A percentile compares a stretch with the other conserved stretches of the same genome.
phyloP scores from a whole-genome alignment of 1,284 basidiomycete genomes.

The Athelia sp. region DNA sequence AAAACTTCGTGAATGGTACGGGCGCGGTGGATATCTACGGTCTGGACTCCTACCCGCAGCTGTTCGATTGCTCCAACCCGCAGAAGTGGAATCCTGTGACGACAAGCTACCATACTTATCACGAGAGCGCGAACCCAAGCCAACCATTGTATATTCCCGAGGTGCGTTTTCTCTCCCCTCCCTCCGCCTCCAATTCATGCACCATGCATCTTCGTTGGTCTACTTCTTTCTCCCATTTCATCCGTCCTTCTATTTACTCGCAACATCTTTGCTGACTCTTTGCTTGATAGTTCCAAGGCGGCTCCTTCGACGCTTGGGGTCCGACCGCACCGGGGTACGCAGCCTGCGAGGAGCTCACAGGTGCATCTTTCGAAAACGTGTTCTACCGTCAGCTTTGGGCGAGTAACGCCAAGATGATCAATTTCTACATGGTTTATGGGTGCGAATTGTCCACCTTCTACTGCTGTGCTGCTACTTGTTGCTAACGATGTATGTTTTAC shows the following conservation, averaged over 20 bases:
- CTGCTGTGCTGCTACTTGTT: constrained; percentile 3
- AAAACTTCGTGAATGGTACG: constrained; percentile 68
- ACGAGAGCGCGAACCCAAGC: constrained; percentile 11
- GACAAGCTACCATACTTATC: constrained; percentile 21
- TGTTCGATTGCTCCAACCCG: constrained; percentile 28
- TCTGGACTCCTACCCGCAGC: constrained; percentile 25
- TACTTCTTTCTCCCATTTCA: too few species aligned
- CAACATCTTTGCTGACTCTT: too few species aligned
- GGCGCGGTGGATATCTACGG: constrained; percentile 52
- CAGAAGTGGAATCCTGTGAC: constrained; percentile 22
- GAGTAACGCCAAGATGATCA: constrained; percentile 70
- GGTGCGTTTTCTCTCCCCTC: constrained; percentile 12
- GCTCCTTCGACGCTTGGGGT: constrained; percentile 73
- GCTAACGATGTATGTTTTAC: constrained; percentile 32
- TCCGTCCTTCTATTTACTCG: too few species aligned
- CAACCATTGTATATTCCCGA: constrained; percentile 26
- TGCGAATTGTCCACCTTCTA: constrained; percentile 20
- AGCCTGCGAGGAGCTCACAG: constrained; percentile 51
- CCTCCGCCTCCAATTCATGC: too few species aligned
- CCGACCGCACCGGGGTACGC: constrained; percentile 53
- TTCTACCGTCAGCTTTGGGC: constrained; percentile 75
- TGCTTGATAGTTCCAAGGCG: constrained; percentile 65
- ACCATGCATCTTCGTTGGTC: too few species aligned
- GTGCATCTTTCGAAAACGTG: constrained; percentile 67
- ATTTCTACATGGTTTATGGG: constrained; percentile 79